Conservation (phyloP, 768 basidiomycete genomes). For the Tricholoma matsutake region DNA sequence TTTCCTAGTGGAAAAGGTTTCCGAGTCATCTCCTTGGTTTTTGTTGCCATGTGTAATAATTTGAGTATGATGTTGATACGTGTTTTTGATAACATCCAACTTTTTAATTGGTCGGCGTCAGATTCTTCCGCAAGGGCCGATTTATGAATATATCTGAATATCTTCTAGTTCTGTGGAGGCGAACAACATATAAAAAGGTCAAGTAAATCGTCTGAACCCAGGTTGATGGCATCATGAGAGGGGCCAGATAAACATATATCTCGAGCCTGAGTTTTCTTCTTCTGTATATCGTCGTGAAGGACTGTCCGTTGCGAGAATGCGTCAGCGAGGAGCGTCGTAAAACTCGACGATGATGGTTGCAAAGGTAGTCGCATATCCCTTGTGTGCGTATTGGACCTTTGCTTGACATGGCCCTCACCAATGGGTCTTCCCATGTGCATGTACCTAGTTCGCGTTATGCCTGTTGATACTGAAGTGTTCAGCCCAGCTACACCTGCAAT, state of each 20-base stretch:
- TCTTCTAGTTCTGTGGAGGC: neutral
- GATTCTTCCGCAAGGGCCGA: no score
- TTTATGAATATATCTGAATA: no score
- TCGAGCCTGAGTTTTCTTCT: neutral
- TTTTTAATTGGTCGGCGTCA: no score
- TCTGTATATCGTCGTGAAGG: conserved; percentile 23
- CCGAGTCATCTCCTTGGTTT: conserved; percentile 30
- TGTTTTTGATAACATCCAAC: neutral
- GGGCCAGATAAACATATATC: neutral
- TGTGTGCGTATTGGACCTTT: neutral
- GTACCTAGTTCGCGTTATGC: neutral
- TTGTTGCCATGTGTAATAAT: neutral
- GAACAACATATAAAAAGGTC: conserved; percentile 38
- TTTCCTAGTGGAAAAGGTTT: conserved; percentile 56
- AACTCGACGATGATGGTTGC: conserved; percentile 21
- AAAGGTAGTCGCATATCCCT: neutral
- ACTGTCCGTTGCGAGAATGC: conserved; percentile 34
- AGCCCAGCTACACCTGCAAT: no score
- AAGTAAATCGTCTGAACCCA: conserved; percentile 46
- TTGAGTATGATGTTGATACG: neutral
- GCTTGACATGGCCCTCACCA: neutral
- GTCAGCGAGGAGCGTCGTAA: conserved; percentile 38
- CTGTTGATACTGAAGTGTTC: neutral
- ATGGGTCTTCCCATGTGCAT: neutral
- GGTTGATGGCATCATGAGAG: conserved; percentile 6